Base-by-base conservation (phyloP, 306 rosid genomes). In the Vigna angularis region DNA sequence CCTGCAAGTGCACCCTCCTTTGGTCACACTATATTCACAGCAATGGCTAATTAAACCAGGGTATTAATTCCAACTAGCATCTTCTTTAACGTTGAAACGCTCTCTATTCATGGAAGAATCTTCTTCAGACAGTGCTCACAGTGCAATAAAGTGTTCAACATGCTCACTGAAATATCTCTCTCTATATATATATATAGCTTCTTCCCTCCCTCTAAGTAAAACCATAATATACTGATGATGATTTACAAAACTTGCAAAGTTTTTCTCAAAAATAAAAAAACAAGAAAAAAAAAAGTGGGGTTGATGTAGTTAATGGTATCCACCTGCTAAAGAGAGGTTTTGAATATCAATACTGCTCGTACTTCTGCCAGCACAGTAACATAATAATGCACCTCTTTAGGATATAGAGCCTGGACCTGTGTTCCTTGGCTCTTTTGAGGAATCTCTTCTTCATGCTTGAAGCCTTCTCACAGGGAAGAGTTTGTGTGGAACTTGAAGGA, bases 341-440 rank as follows among this genome's bases (percentile, higher is more conserved):
- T 20, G 24, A 48, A 30, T 12, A 32, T 64, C 22, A 78, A 45
- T 77, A 53, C n/a, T 86, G 85, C 7, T 86, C 86, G 85, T 88
- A 79, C 84, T 88, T 82, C 42, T 84, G 92, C 89, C 88, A 88
- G 75, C 89, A 88, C 3, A 88, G 72, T 72, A 88, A 79, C 85
- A 88, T 81, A 40, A 81, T 58, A 70, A 88, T 82, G 80, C 89
- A 88, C 84, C 88, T 88, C 84, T 87, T 83, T 63, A 88, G 59
- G 65, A 88, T 84, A 82, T 79, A 86, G 73, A 86, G 84, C 75
- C 87, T 84, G n/a, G 90, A 89, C 81, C 81, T 75, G 10, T 82
- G 82, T 30, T 89, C 92, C 79, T 82, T 89, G 32, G 81, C 87
- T 38, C 73, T 82, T 56, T 78, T 84, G 24, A 84, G 34, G 66